phyloP scores from a whole-genome alignment of 208 protist species.

The Leptomonas seymouri region DNA sequence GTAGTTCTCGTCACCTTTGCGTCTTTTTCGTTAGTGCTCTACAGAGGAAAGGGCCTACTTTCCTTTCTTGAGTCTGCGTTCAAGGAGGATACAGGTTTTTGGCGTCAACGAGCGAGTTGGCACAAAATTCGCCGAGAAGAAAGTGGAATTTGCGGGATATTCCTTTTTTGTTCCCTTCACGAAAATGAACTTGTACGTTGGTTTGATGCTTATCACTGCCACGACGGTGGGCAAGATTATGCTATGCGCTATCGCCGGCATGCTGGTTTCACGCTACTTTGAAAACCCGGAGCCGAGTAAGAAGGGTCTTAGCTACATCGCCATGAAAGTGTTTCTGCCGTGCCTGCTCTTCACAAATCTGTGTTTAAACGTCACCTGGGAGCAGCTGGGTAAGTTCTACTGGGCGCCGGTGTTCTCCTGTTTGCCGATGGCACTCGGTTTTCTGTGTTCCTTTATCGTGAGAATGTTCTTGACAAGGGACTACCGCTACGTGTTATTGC shows the following conservation, averaged over 20 bases:
- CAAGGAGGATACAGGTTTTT: too few species aligned
- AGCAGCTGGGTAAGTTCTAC: slow-evolving; percentile 51
- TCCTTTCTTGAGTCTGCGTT: too few species aligned
- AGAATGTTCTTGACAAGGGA: slow-evolving; percentile 33
- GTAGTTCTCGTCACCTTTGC: too few species aligned
- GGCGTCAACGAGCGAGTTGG: too few species aligned
- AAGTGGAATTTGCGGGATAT: neutral
- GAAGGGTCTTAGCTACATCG: slow-evolving; percentile 64
- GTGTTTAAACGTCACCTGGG: slow-evolving; percentile 63
- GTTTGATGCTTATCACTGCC: slow-evolving; percentile 53
- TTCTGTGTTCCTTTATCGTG: slow-evolving; percentile 30
- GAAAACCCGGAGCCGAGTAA: slow-evolving; percentile 31
- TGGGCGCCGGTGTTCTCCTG: slow-evolving; percentile 60
- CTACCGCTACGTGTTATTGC: slow-evolving; percentile 57
- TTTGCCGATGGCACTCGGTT: slow-evolving; percentile 48
- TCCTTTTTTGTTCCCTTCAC: slow-evolving; percentile 11
- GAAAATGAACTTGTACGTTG: slow-evolving; percentile 43
- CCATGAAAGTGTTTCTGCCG: slow-evolving; percentile 65
- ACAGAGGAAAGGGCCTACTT: too few species aligned
- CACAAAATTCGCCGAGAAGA: too few species aligned
- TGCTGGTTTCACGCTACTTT: slow-evolving; percentile 58
- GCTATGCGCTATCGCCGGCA: slow-evolving; percentile 51
- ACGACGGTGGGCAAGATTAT: slow-evolving; percentile 70
- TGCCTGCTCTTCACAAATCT: slow-evolving; percentile 76
- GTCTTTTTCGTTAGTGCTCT: too few species aligned